Conservation (phyloP, 192 early-diverging fungal species). For the Paraglomus brasilianum region DNA sequence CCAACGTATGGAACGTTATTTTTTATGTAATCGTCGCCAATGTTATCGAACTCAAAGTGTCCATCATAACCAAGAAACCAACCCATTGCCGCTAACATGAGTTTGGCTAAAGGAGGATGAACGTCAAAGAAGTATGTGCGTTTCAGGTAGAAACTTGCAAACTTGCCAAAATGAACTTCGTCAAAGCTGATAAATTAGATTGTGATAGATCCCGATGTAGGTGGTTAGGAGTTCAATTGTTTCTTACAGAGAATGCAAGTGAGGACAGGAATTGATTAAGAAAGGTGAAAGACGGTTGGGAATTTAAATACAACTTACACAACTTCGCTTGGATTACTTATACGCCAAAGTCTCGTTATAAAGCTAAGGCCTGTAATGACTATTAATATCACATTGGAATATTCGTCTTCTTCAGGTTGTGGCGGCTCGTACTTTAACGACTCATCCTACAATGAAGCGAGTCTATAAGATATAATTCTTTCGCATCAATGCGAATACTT, state of each 20-base stretch:
- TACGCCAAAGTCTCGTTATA: constrained; percentile 66
- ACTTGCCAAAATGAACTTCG: constrained; percentile 99
- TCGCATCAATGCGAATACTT: no score
- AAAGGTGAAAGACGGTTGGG: not conserved
- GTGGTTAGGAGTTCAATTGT: not conserved
- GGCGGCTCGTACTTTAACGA: no score
- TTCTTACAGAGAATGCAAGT: not conserved
- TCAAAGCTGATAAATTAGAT: constrained; percentile 70
- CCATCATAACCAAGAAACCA: constrained; percentile 92
- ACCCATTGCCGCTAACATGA: constrained; percentile 82
- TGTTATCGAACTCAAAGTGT: constrained; percentile 91
- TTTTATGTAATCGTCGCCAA: constrained; percentile 85
- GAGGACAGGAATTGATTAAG: not conserved
- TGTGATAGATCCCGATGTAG: not conserved
- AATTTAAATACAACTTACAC: constrained; percentile 50
- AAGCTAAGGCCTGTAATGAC: constrained; percentile 26
- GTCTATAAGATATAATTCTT: no score
- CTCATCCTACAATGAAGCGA: no score
- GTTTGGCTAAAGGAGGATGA: constrained; percentile 93
- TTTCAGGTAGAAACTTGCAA: constrained; percentile 88
- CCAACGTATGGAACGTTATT: constrained; percentile 90
- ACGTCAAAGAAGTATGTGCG: constrained; percentile 95
- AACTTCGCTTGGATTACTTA: constrained; percentile 69
- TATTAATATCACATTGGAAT: no score
- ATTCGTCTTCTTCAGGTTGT: no score